Base-by-base conservation (phyloP, 768 basidiomycete species). In the Cystofilobasidium macerans region DNA sequence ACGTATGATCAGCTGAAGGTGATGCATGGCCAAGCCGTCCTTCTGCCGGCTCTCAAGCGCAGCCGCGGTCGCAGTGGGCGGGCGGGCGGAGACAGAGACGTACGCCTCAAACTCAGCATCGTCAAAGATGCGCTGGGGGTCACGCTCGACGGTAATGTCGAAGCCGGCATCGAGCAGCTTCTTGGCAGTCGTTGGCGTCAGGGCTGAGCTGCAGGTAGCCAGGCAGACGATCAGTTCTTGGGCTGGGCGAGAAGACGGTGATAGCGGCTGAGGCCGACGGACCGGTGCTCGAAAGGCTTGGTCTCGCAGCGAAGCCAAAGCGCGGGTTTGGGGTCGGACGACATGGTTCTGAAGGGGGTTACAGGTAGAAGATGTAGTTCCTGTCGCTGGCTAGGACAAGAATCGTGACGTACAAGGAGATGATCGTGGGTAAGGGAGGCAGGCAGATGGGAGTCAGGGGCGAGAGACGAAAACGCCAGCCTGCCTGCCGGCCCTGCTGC, bases 301-400 rank as follows among this genome's bases (percentile, higher is more conserved):
- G 86, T 95, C 80, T 99, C 95, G 79, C 92, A 95, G 71, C 95
- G 86, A 48, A 99, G 83, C 94, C 94, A 99, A 71, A 99, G 62
- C 7, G 67, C 43, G 38, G 54, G 63, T 40, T 64, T 62, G 32
- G 30, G 26, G 57, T 28, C 32, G 26, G 59, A 54, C 11, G 60
- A 61, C 53, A 48, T 57, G 54, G 28, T 57, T 54, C 90, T 86
- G 79, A 85, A 86, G 92, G 92, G 92, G n/a, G n/a, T n/a, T n/a
- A n/a, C n/a, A n/a, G n/a, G n/a, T n/a, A n/a, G n/a, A n/a, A n/a
- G n/a, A n/a, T n/a, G n/a, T n/a, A n/a, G n/a, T n/a, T n/a, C n/a
- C n/a, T n/a, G n/a, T n/a, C n/a, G n/a, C n/a, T n/a, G n/a, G n/a
- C n/a, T n/a, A n/a, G n/a, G n/a, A n/a, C n/a, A n/a, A n/a, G n/a